A percentile compares a stretch with the other conserved stretches of the same genome.
Evolutionary conservation across 352 stramenopile species (phyloP).

Genomic region (Globisporangium iwayamae): DNA sequence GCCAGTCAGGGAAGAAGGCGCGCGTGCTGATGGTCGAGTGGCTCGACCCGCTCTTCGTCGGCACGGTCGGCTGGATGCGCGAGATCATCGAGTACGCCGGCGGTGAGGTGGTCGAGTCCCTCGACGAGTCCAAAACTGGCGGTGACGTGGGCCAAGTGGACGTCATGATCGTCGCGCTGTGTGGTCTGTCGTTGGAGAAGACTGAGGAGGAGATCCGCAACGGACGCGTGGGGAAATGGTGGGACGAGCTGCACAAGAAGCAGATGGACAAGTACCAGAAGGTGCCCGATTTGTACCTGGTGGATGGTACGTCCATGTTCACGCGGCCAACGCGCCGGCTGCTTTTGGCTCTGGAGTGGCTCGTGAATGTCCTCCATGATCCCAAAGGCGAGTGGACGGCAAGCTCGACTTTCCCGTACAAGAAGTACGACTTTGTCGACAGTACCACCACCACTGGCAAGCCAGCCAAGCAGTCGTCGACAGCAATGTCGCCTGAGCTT

Average conservation of each 20-base stretch:
- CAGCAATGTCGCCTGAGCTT: conserved; percentile 17
- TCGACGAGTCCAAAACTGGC: conserved; percentile 11
- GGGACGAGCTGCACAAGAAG: conserved; percentile 20
- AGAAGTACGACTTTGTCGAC: conserved; percentile 23
- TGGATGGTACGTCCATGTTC: conserved; percentile 76
- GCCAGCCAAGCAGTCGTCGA: neutral
- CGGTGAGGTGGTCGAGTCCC: conserved; percentile 29
- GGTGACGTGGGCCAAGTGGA: conserved; percentile 23
- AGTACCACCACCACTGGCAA: neutral
- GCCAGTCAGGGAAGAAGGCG: conserved; percentile 7
- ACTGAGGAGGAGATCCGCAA: conserved; percentile 36
- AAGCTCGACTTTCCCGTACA: conserved; percentile 40
- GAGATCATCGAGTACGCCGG: conserved; percentile 58
- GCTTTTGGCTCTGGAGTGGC: conserved; percentile 53
- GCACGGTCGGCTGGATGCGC: conserved; percentile 59
- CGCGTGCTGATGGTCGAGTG: conserved; percentile 65
- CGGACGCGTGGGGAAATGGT: conserved; percentile 42
- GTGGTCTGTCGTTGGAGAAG: conserved; percentile 44
- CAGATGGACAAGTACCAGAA: conserved; percentile 6
- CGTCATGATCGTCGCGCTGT: conserved; percentile 59
- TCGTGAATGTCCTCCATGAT: conserved; percentile 39
- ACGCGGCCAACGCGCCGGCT: conserved; percentile 57
- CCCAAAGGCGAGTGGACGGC: conserved; percentile 24
- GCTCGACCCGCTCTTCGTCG: conserved; percentile 68
- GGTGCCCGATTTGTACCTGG: conserved; percentile 36